A percentile compares a stretch with the other conserved stretches of the same genome.
Evolutionary conservation across 2,329 filamentous ascomycete genomes (phyloP).

Genomic region (Trichoderma guizhouense): DNA sequence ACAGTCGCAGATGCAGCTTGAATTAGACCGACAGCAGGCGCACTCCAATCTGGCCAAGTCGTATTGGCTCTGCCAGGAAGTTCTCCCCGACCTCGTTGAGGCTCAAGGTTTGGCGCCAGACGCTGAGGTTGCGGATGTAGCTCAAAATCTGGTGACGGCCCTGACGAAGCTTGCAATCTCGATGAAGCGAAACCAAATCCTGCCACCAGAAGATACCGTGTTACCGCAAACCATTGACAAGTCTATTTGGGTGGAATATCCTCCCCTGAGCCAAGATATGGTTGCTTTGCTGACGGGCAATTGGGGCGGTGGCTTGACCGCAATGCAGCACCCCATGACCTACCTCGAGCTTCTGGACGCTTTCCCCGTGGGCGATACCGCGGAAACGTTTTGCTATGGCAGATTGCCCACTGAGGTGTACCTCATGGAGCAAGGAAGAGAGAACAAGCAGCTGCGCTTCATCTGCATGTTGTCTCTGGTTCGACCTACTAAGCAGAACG

Average conservation of each 20-base stretch:
- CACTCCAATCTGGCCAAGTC: slow-evolving; percentile 83
- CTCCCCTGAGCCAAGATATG: slow-evolving; percentile 68
- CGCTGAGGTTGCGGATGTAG: slow-evolving; percentile 49
- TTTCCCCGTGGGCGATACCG: slow-evolving; percentile 73
- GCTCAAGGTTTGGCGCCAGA: slow-evolving; percentile 41
- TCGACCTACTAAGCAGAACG: slow-evolving; percentile 65
- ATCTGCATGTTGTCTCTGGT: slow-evolving; percentile 74
- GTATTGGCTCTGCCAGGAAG: slow-evolving; percentile 70
- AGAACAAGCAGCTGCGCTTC: slow-evolving; percentile 65
- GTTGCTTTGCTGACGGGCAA: slow-evolving; percentile 65
- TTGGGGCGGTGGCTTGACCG: slow-evolving; percentile 48
- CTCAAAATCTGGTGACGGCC: slow-evolving; percentile 58
- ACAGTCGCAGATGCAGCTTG: slow-evolving; percentile 51
- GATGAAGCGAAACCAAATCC: slow-evolving; percentile 78
- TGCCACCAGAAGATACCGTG: slow-evolving; percentile 65
- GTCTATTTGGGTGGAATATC: slow-evolving; percentile 78
- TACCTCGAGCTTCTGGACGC: slow-evolving; percentile 59
- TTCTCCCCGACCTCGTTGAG: slow-evolving; percentile 48
- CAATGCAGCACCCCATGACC: slow-evolving; percentile 44
- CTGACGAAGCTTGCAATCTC: slow-evolving; percentile 73
- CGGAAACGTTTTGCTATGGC: slow-evolving; percentile 72
- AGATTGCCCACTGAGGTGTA: slow-evolving; percentile 72
- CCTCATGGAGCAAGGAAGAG: slow-evolving; percentile 68
- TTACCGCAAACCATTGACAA: slow-evolving; percentile 78
- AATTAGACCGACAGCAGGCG: slow-evolving; percentile 65